Evolutionary conservation across 179 eudicot species (phyloP).

Genomic region (Beta corolliflora): DNA sequence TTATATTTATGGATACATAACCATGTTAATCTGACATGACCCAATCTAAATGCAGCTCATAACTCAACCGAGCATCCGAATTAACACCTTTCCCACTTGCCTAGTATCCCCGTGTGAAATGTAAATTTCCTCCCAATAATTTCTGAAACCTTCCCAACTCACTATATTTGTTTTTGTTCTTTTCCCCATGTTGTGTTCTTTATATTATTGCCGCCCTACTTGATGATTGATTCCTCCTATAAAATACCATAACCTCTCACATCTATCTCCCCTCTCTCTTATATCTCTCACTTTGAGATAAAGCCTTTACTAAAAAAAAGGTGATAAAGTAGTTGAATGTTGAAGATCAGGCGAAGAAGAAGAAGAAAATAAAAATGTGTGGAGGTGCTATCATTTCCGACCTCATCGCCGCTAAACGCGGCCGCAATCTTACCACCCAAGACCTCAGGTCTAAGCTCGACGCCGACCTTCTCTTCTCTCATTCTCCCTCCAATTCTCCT

Average conservation of each 20-base stretch:
- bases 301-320: neutral
- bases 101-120: no score
- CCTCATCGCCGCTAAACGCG: constrained; percentile 33
- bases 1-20: no score
- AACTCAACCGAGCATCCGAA: no score
- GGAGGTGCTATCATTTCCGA: constrained; percentile 77
- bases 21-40: no score
- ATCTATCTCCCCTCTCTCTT: neutral
- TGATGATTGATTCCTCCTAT: neutral
- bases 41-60: no score
- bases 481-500: constrained; percentile 12
- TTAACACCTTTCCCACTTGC: no score
- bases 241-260: neutral
- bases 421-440: constrained; percentile 38
- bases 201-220: no score
- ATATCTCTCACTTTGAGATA: neutral
- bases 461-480: constrained; percentile 27
- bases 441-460: constrained; percentile 63
- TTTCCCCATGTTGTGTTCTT: no score
- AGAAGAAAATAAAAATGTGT: constrained; percentile 43
- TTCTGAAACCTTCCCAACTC: no score
- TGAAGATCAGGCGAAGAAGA: neutral
- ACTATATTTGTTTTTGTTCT: no score
- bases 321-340: neutral
- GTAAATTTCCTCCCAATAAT: no score